Evolutionary conservation across 768 basidiomycete species (phyloP), one percentile per base, ranked within the genome.

Genomic region (Amanita exitialis): DNA sequence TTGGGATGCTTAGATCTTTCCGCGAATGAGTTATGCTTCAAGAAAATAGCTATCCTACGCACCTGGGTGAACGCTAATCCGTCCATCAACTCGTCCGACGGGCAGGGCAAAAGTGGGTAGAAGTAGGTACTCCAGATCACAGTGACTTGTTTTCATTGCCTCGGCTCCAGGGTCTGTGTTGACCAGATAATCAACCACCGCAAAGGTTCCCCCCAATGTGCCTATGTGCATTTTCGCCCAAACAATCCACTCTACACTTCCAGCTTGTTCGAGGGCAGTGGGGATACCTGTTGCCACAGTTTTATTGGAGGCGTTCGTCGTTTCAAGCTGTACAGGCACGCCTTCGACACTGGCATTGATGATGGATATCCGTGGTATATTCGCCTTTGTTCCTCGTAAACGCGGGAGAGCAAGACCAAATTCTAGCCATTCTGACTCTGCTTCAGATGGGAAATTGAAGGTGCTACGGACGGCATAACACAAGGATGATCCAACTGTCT

Each of bases 21-120:
- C 13, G 27, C 28, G 39, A 41, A 54, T 32, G 23, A 57, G 53
- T 41, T 12, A 51, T 21, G 48, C 47, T 45, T 47, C 4, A 44
- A 38, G 15, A 38, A 51, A 36, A 28, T 39, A 57, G 28, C 49
- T 47, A 51, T 37, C 25, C n/a, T 25, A 60, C 77, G 53, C 62
- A 84, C 87, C 83, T 56, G 72, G 58, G 55, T 67, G 62, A 16
- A 64, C 61, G 43, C 80, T 78, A 45, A 90, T 62, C 18, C 70
- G 69, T 1, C 86, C 82, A 59, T 85, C 80, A 52, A 89, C 64
- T 60, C 73, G 71, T 41, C 81, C 80, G 38, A 90, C 68, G 6
- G 85, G 78, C n/a, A 88, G 65, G 3, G 77, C 62, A 58, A 90
- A 90, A n/a, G 79, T 77, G 6, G 88, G 88, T 39, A 90, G 61